These are phyloP conservation scores for Pythium rhizo-oryzae DNA, from an alignment of 352 stramenopile species.

Conservation along the genomic window DNA sequence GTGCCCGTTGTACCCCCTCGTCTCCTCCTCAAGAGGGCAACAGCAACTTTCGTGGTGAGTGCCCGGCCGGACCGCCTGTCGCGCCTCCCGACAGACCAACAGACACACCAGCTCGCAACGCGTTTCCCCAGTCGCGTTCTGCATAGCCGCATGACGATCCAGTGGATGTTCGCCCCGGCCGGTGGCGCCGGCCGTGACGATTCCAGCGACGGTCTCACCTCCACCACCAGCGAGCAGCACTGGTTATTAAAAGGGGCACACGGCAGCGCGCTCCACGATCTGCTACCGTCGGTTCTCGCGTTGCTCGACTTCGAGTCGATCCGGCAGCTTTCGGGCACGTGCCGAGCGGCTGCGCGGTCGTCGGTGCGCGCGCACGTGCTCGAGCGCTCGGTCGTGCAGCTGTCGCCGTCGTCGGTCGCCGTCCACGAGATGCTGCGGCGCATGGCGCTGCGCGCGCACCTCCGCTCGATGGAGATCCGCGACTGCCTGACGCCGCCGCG, in stretches of 20 bases:
- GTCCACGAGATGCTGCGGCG: conserved; percentile 17
- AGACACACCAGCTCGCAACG: neutral
- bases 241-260: too few species aligned
- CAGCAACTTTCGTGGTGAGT: conserved; percentile 6
- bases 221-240: too few species aligned
- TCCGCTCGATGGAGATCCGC: conserved; percentile 15
- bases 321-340: conserved; percentile 20
- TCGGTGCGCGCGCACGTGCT: neutral
- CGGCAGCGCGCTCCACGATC: conserved; percentile 5
- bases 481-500: neutral
- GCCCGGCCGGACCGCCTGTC: neutral
- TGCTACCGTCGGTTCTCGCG: conserved; percentile 11
- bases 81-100: neutral
- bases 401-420: conserved; percentile 11
- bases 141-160: conserved; percentile 1
- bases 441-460: conserved; percentile 14
- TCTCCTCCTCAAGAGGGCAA: neutral
- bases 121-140: neutral
- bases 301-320: conserved; percentile 20
- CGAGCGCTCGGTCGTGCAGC: conserved; percentile 16
- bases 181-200: neutral
- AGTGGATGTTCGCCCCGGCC: neutral
- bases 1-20: neutral
- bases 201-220: too few species aligned
- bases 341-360: conserved; percentile 4